phyloP scores from a whole-genome alignment of 2,329 filamentous ascomycete species.

The Alternaria hordeiaustralica region DNA sequence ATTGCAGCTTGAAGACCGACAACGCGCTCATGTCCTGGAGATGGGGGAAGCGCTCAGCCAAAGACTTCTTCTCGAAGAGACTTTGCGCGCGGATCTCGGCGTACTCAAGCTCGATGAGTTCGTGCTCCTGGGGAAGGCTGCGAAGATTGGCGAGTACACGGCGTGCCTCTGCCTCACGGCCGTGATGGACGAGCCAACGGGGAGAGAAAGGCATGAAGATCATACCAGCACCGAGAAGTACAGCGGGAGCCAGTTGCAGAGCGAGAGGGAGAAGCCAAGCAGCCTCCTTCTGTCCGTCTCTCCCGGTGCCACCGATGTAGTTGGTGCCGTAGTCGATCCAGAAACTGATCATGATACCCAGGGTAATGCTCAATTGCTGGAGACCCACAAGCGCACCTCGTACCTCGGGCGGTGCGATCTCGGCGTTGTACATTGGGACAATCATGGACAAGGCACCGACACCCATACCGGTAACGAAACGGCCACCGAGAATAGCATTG shows the following conservation, averaged over 20 bases:
- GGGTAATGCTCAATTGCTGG: conserved; percentile 66
- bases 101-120: conserved; percentile 75
- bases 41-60: conserved; percentile 71
- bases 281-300: conserved; percentile 64
- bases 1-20: conserved; percentile 65
- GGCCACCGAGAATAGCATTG: conserved; percentile 69
- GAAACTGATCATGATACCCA: conserved; percentile 69
- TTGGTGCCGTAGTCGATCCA: conserved; percentile 47
- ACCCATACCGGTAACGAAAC: conserved; percentile 75
- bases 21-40: conserved; percentile 63
- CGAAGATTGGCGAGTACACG: conserved; percentile 69
- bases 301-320: conserved; percentile 62
- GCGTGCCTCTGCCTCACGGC: conserved; percentile 71
- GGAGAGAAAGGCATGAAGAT: conserved; percentile 81
- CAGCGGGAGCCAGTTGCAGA: conserved; percentile 71
- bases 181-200: conserved; percentile 74
- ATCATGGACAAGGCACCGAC: conserved; percentile 73
- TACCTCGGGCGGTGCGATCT: conserved; percentile 63
- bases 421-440: conserved; percentile 59
- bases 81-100: conserved; percentile 81
- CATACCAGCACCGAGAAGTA: conserved; percentile 72
- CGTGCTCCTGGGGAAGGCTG: conserved; percentile 65
- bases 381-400: conserved; percentile 69
- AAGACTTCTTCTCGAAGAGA: conserved; percentile 74
- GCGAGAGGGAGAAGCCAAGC: conserved; percentile 77